Evolutionary conservation across 345 rosid species (phyloP).

Genomic region (Melastoma malabathricum): DNA sequence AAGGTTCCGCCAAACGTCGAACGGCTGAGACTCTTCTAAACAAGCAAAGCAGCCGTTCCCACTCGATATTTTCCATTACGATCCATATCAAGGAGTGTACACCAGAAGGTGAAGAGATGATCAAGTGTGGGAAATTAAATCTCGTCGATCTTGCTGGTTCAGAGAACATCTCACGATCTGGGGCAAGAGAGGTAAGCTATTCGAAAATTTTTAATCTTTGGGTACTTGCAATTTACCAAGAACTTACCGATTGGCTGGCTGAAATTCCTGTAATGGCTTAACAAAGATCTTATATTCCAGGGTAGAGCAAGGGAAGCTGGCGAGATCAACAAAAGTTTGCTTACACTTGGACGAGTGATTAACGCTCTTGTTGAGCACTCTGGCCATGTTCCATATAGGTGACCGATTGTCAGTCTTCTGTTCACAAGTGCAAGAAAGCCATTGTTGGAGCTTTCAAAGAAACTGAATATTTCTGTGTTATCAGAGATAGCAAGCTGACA

Average conservation of each 20-base stretch:
- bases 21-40: constrained; percentile 98
- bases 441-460: background rate
- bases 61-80: constrained; percentile 90
- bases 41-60: constrained; percentile 99
- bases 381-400: constrained; percentile 97
- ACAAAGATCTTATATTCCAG: constrained; percentile 30
- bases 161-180: constrained; percentile 96
- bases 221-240: no score
- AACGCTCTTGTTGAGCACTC: constrained; percentile 97
- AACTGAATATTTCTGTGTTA: constrained; percentile 8
- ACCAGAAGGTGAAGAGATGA: constrained; percentile 98
- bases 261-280: background rate
- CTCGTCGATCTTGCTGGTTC: constrained; percentile 99
- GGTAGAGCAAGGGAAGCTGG: constrained; percentile 99
- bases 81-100: constrained; percentile 93
- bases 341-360: constrained; percentile 94
- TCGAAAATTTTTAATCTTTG: no score
- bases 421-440: background rate
- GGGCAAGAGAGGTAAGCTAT: constrained; percentile 75
- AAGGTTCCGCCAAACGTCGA: constrained; percentile 93
- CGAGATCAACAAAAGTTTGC: constrained; percentile 96
- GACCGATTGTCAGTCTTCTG: constrained; percentile 2
- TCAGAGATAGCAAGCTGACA: constrained; percentile 94
- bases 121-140: constrained; percentile 93
- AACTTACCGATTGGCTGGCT: background rate